Evolutionary conservation across 345 rosid species (phyloP), one percentile per base, ranked within the genome.

Genomic region (Linum trigynum): DNA sequence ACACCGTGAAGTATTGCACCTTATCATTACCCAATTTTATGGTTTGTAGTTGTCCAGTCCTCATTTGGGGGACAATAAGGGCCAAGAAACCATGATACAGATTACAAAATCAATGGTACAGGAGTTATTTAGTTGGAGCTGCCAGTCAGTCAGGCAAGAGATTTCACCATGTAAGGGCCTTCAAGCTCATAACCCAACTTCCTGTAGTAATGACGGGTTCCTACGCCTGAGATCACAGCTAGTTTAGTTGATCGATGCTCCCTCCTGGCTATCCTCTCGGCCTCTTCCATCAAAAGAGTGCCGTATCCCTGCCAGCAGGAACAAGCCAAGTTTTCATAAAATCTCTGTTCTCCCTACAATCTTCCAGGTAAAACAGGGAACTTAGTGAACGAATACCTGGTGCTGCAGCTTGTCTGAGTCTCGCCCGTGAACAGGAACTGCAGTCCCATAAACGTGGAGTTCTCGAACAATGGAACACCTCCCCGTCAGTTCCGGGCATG

Each of bases 361-460:
- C 0, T 23, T 23, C 0, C 0, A 23, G 32, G 32, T 23, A 23
- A 23, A 23, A 23, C 32, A 23, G 32, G 32, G 32, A 23, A 23
- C 32, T 23, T 23, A 23, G 32, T 23, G 32, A 23, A 23, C 1
- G 32, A 23, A 41, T 80, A 88, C 99, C 96, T 91, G 99, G 79
- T 95, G 99, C 74, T 95, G 99, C 79, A 91, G 79, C 76, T 95
- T 95, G 74, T 91, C 97, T 59, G 92, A 84, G 2, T 95, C 95
- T 43, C 99, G 86, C 59, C 95, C 97, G 66, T 95, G 99, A 71
- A 95, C 97, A 36, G 99, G 99, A 70, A 95, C 99, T 62, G 99
- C 97, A 66, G 99, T 91, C 77, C 99, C 99, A 71, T 91, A 95
- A n/a, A 95, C 95, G 70, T 95, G 99, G 78, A 95, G 99, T 78